Evolutionary conservation across 441 rosid genomes (phyloP), one percentile per base, ranked within the genome.

Genomic region (Arabidopsis hybrid): DNA sequence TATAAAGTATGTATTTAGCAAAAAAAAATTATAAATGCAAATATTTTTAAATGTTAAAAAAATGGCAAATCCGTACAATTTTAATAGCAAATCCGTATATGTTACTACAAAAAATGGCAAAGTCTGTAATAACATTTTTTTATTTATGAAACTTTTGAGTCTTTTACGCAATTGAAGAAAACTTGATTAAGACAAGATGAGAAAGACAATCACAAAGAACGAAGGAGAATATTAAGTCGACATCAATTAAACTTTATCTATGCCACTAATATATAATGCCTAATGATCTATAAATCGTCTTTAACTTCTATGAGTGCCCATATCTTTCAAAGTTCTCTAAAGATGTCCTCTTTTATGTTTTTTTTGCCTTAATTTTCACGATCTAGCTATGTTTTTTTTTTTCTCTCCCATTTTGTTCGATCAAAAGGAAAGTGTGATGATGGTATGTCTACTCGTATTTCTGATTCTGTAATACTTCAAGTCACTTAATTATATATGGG

Each of bases 201-300:
- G 56, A 52, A 21, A 52, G 79, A 75, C 79, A 43, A 61, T 75
- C 79, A 68, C 74, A 68, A 60, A 75, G 69, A 61, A 75, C 74
- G 74, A 75, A 68, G n/a, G 65, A 68, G 59, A 75, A 75, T 53
- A 68, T 61, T 53, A 21, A 61, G 59, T 75, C 64, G 32, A 68
- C 70, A 63, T 69, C 74, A 53, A 6, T 55, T 69, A 36, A 47
- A 55, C 79, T 68, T 68, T 75, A 52, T 31, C 51, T 69, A 60
- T 53, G 65, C 65, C 79, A 75, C 74, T 69, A 69, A 53, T 38
- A 12, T n/a, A 6, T 17, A 4, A 52, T 39, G 38, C 43, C 73
- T 69, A 67, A 60, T 67, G 47, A 51, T 67, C 18, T 65, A 50
- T 21, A 6, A 9, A 18, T 11, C 47, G 67, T 61, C 69, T 36